phyloP scores from a whole-genome alignment of 768 basidiomycete species.

The Mycena epipterygia region DNA sequence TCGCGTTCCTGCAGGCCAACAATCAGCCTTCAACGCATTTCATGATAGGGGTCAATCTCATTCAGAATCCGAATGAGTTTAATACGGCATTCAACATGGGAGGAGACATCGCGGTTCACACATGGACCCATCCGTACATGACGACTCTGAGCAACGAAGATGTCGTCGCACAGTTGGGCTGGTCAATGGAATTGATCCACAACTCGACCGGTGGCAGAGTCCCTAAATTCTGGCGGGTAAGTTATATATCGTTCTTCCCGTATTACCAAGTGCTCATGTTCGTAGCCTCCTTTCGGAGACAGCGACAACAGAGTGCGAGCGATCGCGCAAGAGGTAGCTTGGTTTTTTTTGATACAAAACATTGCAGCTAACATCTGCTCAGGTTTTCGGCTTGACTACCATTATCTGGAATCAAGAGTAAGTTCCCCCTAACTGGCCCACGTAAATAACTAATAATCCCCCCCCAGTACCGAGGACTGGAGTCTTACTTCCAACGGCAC shows the following conservation, averaged over 20 bases:
- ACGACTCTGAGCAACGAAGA: conserved; percentile 79
- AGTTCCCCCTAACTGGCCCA: conserved; percentile 37
- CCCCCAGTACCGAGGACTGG: conserved; percentile 82
- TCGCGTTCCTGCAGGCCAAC: conserved; percentile 76
- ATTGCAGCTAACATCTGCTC: background rate
- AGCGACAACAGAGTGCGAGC: conserved; percentile 86
- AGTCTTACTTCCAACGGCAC: conserved; percentile 61
- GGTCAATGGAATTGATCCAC: conserved; percentile 83
- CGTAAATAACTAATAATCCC: conserved; percentile 37
- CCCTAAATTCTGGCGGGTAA: conserved; percentile 76
- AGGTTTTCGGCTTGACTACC: conserved; percentile 84
- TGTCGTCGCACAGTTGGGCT: conserved; percentile 82
- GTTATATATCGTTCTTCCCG: background rate
- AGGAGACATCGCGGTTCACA: conserved; percentile 68
- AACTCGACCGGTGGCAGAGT: conserved; percentile 84
- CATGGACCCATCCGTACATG: conserved; percentile 86
- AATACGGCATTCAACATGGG: conserved; percentile 61
- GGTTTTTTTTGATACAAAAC: background rate
- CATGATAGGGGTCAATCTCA: conserved; percentile 80
- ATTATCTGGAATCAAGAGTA: conserved; percentile 95
- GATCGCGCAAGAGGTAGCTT: conserved; percentile 81
- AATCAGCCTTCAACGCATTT: conserved; percentile 87
- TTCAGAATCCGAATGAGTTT: conserved; percentile 70
- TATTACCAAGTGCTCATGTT: background rate
- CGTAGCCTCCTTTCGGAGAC: conserved; percentile 83